These are phyloP conservation scores for Saccharomycopsis amapae DNA, from an alignment of 805 yeast genomes.

Conservation along the genomic window DNA sequence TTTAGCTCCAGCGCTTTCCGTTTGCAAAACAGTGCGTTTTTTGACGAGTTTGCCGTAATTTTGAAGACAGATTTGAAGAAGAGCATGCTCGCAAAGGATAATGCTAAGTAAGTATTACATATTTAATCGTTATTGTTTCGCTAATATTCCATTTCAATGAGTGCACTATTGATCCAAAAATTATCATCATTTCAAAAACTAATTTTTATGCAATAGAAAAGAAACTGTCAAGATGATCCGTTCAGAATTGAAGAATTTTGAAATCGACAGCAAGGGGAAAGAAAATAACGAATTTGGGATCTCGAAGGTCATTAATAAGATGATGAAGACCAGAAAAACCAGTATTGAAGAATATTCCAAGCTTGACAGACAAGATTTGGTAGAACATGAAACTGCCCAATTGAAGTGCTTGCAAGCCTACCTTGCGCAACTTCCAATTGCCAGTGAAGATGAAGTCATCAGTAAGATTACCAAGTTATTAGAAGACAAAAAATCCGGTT, in stretches of 20 bases:
- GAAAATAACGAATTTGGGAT: conserved; percentile 32
- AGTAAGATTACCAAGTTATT: not conserved
- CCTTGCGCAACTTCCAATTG: conserved; percentile 19
- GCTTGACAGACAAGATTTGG: conserved; percentile 45
- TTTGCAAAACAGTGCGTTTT: conserved; percentile 7
- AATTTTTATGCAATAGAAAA: conserved; percentile 26
- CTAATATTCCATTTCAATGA: not conserved
- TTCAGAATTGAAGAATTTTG: conserved; percentile 38
- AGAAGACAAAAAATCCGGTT: not conserved
- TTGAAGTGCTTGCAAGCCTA: conserved; percentile 36
- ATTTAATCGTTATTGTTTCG: not conserved
- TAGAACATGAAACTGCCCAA: conserved; percentile 45
- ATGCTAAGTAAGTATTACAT: conserved; percentile 12
- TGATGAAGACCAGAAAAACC: conserved; percentile 43
- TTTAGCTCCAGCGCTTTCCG: conserved; percentile 3
- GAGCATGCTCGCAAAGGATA: conserved; percentile 18
- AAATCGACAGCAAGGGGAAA: conserved; percentile 32
- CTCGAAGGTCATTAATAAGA: conserved; percentile 34
- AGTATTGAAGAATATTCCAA: conserved; percentile 41
- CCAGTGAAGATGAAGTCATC: not conserved
- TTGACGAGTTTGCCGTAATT: conserved; percentile 12
- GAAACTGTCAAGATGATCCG: conserved; percentile 39
- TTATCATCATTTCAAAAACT: not conserved
- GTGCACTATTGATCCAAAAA: not conserved
- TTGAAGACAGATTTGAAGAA: conserved; percentile 19